phyloP scores from a whole-genome alignment of 345 rosid species.

The Lepidium africanum region DNA sequence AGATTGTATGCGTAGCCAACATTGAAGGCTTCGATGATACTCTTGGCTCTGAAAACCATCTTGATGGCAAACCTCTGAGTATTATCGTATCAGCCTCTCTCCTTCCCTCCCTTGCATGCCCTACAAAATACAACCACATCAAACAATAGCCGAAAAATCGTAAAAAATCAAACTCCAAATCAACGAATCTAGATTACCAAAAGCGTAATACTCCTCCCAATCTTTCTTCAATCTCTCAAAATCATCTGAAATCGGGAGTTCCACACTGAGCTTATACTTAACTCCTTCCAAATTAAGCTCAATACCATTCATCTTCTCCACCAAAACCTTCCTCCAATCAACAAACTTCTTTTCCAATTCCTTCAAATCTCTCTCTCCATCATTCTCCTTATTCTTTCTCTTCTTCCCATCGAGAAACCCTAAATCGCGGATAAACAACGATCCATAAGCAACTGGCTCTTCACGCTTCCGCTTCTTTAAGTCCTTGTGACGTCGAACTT shows the following conservation, averaged over 20 bases:
- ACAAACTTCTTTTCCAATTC: constrained; percentile 55
- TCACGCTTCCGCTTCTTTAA: constrained; percentile 85
- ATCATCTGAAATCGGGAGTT: constrained; percentile 55
- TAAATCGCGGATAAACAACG: constrained; percentile 65
- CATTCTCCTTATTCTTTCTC: constrained; percentile 21
- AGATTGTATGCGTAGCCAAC: constrained; percentile 83
- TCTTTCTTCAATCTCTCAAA: constrained; percentile 63
- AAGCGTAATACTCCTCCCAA: constrained; percentile 72
- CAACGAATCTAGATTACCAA: constrained; percentile 42
- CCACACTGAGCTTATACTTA: constrained; percentile 55
- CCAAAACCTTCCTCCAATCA: constrained; percentile 68
- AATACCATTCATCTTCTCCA: constrained; percentile 75
- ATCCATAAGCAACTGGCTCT: constrained; percentile 71
- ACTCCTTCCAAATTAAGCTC: constrained; percentile 78
- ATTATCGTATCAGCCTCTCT: constrained; percentile 74
- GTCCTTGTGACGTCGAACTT: constrained; percentile 57
- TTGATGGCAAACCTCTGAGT: constrained; percentile 68
- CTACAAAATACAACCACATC: constrained; percentile 27
- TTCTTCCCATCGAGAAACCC: constrained; percentile 47
- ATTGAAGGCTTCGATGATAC: constrained; percentile 92
- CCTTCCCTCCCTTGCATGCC: constrained; percentile 51
- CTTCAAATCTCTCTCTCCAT: constrained; percentile 35
- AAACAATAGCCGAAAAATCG: not conserved
- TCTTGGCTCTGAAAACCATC: constrained; percentile 95
- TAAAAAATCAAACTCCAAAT: not conserved